phyloP scores from a whole-genome alignment of 2,329 filamentous ascomycete species.

The Endothia cerciana region DNA sequence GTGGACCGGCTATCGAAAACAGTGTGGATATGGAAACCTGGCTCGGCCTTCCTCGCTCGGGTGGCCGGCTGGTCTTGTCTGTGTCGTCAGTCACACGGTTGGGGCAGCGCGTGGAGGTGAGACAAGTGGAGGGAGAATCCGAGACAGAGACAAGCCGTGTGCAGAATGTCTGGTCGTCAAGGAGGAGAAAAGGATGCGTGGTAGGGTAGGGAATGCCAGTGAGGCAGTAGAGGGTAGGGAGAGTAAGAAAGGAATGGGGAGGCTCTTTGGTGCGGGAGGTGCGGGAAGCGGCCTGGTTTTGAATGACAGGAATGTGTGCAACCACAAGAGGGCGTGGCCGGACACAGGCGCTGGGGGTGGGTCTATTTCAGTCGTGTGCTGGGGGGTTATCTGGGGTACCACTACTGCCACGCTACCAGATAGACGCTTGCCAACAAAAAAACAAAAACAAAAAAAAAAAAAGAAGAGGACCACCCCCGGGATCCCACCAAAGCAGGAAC shows the following conservation, averaged over 20 bases:
- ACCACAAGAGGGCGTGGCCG: conserved; percentile 1
- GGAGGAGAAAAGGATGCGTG: background rate
- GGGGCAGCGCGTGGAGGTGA: conserved; percentile 4
- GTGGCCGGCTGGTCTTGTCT: background rate
- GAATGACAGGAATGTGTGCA: conserved; percentile 24
- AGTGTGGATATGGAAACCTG: conserved; percentile 1
- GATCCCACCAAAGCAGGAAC: background rate
- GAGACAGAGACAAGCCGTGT: conserved; percentile 11
- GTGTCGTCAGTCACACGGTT: conserved; percentile 4
- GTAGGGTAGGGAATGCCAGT: conserved; percentile 16
- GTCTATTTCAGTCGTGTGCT: conserved; percentile 8
- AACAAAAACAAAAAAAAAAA: background rate
- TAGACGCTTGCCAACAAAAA: conserved; percentile 8
- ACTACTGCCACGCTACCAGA: conserved; percentile 4
- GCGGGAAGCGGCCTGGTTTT: conserved; percentile 29
- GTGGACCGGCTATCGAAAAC: background rate
- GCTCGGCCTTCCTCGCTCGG: background rate
- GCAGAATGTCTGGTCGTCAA: conserved; percentile 2
- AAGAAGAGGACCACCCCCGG: background rate
- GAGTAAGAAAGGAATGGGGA: conserved; percentile 23
- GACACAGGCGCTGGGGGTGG: background rate
- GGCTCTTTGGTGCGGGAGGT: conserved; percentile 24
- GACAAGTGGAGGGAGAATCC: conserved; percentile 1
- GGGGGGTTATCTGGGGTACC: conserved; percentile 13
- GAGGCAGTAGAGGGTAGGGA: conserved; percentile 10